Conservation (phyloP, 208 protist genomes). For the Cochliopodium minus region DNA sequence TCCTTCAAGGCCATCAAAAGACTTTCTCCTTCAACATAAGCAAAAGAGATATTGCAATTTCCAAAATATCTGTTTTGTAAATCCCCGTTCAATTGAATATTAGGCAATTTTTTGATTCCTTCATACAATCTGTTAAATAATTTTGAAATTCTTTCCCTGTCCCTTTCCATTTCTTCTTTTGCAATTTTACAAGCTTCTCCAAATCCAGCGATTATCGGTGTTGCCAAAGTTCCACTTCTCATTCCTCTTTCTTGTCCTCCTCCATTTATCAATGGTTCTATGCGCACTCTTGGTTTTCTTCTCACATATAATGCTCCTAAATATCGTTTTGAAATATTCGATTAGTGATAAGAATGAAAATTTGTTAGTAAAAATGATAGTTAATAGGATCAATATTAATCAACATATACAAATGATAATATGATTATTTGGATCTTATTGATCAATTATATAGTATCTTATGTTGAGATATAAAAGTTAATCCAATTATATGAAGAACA, state of each 20-base stretch:
- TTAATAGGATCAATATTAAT: no score
- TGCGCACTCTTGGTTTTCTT: conserved; percentile 70
- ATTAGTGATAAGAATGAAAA: no score
- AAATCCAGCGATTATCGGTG: conserved; percentile 72
- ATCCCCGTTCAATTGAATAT: conserved; percentile 82
- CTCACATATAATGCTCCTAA: conserved; percentile 56
- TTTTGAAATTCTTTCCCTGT: conserved; percentile 50
- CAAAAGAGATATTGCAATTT: conserved; percentile 94
- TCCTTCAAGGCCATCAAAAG: conserved; percentile 90
- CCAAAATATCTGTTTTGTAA: conserved; percentile 63
- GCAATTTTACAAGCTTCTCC: conserved; percentile 71
- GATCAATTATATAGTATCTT: no score
- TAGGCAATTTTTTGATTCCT: conserved; percentile 51
- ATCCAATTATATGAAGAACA: neutral
- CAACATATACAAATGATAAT: no score
- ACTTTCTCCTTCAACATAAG: conserved; percentile 94
- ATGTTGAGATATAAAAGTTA: no score
- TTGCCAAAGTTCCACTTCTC: conserved; percentile 74
- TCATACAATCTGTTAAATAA: conserved; percentile 60
- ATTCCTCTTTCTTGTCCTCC: conserved; percentile 94
- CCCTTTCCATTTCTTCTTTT: conserved; percentile 71
- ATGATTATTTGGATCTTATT: no score
- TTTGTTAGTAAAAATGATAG: no score
- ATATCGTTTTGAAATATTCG: conserved; percentile 21
- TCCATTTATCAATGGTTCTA: conserved; percentile 87